Conservation (phyloP, 1,139 yeast species). For the Candida sanyaensis region DNA sequence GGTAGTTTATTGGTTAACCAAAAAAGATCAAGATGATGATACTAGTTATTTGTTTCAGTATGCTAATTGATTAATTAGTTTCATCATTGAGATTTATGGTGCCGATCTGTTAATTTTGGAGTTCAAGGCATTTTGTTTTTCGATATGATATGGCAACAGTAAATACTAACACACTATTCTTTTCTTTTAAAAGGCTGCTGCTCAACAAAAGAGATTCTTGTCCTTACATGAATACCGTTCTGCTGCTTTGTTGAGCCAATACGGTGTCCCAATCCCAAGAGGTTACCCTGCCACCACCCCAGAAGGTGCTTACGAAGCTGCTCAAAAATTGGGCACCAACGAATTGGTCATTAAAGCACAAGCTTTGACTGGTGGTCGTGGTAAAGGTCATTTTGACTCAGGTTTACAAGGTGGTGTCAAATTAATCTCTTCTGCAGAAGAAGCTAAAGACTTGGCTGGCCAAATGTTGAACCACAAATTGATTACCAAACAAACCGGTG, state of each 20-base stretch:
- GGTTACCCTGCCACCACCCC: conserved; percentile 93
- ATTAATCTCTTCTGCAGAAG: conserved; percentile 80
- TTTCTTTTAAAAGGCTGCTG: conserved; percentile 17
- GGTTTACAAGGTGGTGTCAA: conserved; percentile 98
- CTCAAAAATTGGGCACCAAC: conserved; percentile 62
- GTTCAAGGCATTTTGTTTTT: no score
- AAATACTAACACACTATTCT: conserved; percentile 6
- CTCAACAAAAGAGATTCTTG: conserved; percentile 60
- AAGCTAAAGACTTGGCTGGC: conserved; percentile 82
- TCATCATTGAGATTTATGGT: no score
- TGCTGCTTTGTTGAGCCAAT: conserved; percentile 77
- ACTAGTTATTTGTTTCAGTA: no score
- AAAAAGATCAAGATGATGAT: no score
- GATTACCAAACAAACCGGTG: conserved; percentile 97
- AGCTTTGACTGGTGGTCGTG: conserved; percentile 99
- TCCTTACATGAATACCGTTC: conserved; percentile 97
- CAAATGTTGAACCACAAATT: conserved; percentile 92
- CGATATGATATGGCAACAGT: not conserved
- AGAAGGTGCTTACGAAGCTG: conserved; percentile 82
- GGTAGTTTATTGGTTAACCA: no score
- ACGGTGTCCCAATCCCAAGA: conserved; percentile 88
- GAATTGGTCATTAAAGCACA: conserved; percentile 97
- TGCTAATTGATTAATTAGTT: no score
- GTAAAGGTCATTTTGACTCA: conserved; percentile 96
- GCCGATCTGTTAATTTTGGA: no score